Conservation (phyloP, 768 basidiomycete species). For the Lentinula edodes region DNA sequence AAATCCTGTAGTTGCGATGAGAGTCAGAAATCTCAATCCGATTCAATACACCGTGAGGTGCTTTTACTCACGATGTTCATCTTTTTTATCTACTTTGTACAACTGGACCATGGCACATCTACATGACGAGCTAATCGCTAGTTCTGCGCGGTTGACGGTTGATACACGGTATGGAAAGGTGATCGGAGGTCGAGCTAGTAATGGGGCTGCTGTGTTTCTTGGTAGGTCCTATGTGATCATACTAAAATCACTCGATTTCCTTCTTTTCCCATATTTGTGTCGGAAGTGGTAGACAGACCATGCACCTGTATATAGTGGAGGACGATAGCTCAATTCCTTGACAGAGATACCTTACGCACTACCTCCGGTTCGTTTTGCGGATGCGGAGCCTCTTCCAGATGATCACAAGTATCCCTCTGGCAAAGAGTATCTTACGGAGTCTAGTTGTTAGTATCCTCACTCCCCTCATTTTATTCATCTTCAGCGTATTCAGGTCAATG, state of each 20-base stretch:
- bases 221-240: conserved; percentile 32
- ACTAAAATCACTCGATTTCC: not conserved
- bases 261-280: not conserved
- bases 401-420: conserved; percentile 45
- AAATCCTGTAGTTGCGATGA: no score
- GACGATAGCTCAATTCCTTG: not conserved
- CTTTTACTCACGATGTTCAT: not conserved
- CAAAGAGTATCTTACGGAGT: conserved; percentile 58
- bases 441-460: conserved; percentile 37
- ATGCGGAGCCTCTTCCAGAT: conserved; percentile 51
- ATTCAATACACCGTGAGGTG: no score
- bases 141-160: conserved; percentile 36
- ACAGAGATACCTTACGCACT: conserved; percentile 72
- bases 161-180: conserved; percentile 52
- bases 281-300: not conserved
- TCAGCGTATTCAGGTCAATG: no score
- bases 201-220: conserved; percentile 59
- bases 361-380: conserved; percentile 58
- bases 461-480: not conserved
- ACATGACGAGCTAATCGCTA: conserved; percentile 47
- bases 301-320: no score
- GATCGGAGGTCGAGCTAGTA: conserved; percentile 53
- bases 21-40: not conserved
- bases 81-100: not conserved
- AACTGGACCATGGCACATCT: conserved; percentile 30